phyloP scores from a whole-genome alignment of 1,284 basidiomycete species.

The Ceratobasidium theobromae region DNA sequence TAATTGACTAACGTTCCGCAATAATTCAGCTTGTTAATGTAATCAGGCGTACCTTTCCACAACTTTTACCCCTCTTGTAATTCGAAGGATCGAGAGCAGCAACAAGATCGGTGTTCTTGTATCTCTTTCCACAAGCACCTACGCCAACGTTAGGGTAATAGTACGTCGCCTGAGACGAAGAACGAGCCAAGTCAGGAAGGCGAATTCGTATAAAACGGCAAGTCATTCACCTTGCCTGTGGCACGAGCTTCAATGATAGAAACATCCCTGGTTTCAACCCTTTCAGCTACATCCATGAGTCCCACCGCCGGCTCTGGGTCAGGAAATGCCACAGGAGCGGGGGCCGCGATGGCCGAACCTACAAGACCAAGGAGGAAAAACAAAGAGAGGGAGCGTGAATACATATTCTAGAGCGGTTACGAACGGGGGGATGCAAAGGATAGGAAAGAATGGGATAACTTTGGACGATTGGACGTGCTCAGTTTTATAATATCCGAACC shows the following conservation, averaged over 20 bases:
- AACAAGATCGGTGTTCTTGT: conserved; percentile 10
- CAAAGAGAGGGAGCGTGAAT: conserved; percentile 6
- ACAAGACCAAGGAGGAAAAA: background rate
- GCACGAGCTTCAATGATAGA: conserved; percentile 2
- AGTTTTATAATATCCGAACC: background rate
- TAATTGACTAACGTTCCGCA: background rate
- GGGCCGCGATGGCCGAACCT: background rate
- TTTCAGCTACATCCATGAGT: background rate
- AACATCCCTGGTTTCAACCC: background rate
- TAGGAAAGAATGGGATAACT: background rate
- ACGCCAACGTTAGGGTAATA: conserved; percentile 13
- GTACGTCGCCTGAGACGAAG: background rate
- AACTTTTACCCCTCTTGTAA: background rate
- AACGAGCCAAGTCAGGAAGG: background rate
- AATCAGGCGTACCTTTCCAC: conserved; percentile 8
- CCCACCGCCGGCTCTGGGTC: no score
- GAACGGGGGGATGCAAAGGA: background rate
- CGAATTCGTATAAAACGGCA: background rate
- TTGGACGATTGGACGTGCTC: background rate
- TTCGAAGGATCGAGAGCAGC: background rate
- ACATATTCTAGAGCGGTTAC: background rate
- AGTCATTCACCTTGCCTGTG: background rate
- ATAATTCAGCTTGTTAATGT: background rate
- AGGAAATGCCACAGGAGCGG: background rate
- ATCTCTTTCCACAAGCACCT: conserved; percentile 5